phyloP scores from a whole-genome alignment of 805 yeast genomes.

The Metschnikowia santaceciliae region DNA sequence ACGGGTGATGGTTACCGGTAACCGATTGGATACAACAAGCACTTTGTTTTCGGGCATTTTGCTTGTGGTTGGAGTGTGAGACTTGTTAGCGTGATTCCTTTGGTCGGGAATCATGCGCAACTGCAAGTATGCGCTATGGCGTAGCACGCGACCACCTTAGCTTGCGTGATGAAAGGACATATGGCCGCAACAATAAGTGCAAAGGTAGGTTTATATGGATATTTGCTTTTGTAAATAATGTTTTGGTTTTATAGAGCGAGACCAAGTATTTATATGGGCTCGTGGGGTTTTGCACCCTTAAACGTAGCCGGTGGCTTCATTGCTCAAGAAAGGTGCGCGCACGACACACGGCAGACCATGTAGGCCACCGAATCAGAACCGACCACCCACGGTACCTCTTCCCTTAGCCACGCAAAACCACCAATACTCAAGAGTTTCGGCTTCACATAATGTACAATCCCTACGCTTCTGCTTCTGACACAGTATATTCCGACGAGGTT shows the following conservation, averaged over 20 bases:
- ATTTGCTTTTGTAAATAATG: too few relatives aligned
- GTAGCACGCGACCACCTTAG: background rate
- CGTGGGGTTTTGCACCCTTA: background rate
- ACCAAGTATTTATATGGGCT: background rate
- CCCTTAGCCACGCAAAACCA: background rate
- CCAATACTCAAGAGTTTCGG: background rate
- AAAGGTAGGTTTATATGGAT: background rate
- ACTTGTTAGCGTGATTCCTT: slow-evolving; percentile 1
- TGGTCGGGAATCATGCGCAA: background rate
- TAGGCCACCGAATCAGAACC: background rate
- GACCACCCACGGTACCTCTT: background rate
- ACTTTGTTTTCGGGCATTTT: slow-evolving; percentile 54
- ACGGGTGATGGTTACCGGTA: slow-evolving; percentile 88
- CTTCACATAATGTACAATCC: slow-evolving; percentile 34
- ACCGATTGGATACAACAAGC: slow-evolving; percentile 87
- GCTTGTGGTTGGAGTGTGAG: background rate
- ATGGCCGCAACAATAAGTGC: background rate
- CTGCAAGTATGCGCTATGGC: slow-evolving; percentile 3
- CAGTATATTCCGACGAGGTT: slow-evolving; percentile 10
- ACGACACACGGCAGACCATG: background rate
- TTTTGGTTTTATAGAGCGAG: background rate
- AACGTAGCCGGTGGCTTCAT: background rate
- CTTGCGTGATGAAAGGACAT: background rate
- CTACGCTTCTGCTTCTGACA: slow-evolving; percentile 26
- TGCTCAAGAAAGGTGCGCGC: background rate